A percentile compares a stretch with the other conserved stretches of the same genome.
Evolutionary conservation across 1,284 basidiomycete genomes (phyloP).

Genomic region (Rugosomyces carneus): DNA sequence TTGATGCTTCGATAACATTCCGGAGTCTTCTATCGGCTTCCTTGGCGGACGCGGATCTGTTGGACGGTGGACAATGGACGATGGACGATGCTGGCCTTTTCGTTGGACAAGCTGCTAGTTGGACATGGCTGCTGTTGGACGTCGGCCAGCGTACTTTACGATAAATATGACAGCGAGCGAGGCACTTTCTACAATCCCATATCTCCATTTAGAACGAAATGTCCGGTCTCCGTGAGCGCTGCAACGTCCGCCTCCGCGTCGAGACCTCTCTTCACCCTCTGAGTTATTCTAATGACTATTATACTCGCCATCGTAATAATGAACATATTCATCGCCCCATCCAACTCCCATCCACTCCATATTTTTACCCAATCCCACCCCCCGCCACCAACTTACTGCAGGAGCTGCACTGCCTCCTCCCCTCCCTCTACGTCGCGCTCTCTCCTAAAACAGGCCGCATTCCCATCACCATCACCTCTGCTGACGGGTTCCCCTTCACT

Average conservation of each 20-base stretch:
- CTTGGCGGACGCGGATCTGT: background rate
- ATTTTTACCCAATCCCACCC: background rate
- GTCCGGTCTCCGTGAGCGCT: background rate
- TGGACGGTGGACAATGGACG: background rate
- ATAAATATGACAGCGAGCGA: no score
- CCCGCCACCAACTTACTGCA: background rate
- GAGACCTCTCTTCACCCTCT: background rate
- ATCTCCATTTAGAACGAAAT: background rate
- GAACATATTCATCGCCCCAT: background rate
- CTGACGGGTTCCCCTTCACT: background rate
- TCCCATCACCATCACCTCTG: background rate
- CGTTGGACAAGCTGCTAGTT: no score
- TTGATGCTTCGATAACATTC: conserved; percentile 20
- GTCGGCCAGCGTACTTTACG: no score
- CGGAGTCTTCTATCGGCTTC: conserved; percentile 17
- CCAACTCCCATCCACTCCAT: background rate
- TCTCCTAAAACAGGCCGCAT: background rate
- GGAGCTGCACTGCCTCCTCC: background rate
- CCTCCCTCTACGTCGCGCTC: background rate
- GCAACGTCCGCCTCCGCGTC: background rate
- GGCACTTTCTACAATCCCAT: no score
- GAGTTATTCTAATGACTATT: no score
- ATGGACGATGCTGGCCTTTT: background rate
- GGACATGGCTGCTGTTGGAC: no score
- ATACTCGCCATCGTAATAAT: no score